phyloP scores from a whole-genome alignment of 2,329 filamentous ascomycete species.

The Hypoxylon sp. region DNA sequence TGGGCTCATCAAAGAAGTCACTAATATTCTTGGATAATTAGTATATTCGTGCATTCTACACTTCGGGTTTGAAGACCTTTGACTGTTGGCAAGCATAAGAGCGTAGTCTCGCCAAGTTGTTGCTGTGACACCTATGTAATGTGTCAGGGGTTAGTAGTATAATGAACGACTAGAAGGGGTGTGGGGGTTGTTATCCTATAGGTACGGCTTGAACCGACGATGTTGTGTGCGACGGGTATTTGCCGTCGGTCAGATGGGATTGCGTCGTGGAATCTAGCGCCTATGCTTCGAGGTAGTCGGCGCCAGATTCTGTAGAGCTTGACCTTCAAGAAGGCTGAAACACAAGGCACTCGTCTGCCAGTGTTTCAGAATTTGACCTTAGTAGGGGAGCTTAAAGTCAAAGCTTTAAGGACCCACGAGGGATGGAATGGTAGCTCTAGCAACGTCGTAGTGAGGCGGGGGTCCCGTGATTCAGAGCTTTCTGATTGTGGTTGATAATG shows the following conservation, averaged over 20 bases:
- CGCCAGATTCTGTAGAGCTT: slow-evolving; percentile 22
- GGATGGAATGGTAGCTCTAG: slow-evolving; percentile 40
- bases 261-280: slow-evolving; percentile 28
- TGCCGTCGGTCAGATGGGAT: slow-evolving; percentile 30
- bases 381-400: slow-evolving; percentile 42
- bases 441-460: slow-evolving; percentile 44
- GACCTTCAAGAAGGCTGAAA: slow-evolving; percentile 48
- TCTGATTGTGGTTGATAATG: slow-evolving; percentile 40
- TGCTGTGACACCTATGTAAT: slow-evolving; percentile 16
- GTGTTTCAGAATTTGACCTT: slow-evolving; percentile 47
- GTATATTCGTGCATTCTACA: slow-evolving; percentile 9
- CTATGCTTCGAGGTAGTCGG: slow-evolving; percentile 21
- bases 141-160: slow-evolving; percentile 12
- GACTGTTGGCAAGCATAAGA: slow-evolving; percentile 1
- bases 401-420: slow-evolving; percentile 45
- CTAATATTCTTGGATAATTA: slow-evolving; percentile 14
- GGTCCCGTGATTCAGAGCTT: slow-evolving; percentile 41
- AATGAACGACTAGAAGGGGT: neutral
- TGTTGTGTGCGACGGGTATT: slow-evolving; percentile 26
- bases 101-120: slow-evolving; percentile 1
- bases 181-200: slow-evolving; percentile 24
- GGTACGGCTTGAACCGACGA: slow-evolving; percentile 21
- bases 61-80: neutral
- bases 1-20: slow-evolving; percentile 24
- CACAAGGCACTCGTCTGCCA: slow-evolving; percentile 47